These are phyloP conservation scores for Penicillium hesseltinei DNA, from an alignment of 2,329 filamentous ascomycete genomes.

Conservation along the genomic window DNA sequence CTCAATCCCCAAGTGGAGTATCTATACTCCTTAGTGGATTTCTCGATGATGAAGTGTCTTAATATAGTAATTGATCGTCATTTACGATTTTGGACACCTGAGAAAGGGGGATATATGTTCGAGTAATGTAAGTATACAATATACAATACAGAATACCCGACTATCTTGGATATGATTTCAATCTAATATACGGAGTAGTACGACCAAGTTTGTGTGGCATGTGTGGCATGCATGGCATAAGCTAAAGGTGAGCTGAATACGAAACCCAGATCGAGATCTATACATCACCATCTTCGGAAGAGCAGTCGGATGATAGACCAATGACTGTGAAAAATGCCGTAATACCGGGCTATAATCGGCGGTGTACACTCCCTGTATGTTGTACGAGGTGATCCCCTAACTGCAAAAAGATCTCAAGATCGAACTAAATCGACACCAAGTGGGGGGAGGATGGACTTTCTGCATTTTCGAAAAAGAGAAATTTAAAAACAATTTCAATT, in stretches of 20 bases:
- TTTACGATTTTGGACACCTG: not conserved
- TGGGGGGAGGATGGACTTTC: constrained; percentile 10
- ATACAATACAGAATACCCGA: not conserved
- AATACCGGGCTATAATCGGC: constrained; percentile 6
- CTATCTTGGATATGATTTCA: not conserved
- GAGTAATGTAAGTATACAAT: no score
- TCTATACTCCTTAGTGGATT: not conserved
- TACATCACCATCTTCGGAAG: not conserved
- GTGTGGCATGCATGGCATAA: not conserved
- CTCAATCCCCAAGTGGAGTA: constrained; percentile 6
- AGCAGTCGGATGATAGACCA: not conserved
- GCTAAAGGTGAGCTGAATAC: not conserved
- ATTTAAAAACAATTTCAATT: no score
- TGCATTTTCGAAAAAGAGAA: constrained; percentile 4
- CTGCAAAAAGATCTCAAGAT: constrained; percentile 16
- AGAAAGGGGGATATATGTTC: constrained; percentile 9
- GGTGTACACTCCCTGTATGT: constrained; percentile 13
- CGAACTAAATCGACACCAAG: constrained; percentile 14
- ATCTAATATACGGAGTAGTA: no score
- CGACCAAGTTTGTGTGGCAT: not conserved
- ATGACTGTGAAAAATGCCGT: not conserved
- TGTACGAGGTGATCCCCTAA: not conserved
- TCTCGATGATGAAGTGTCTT: constrained; percentile 6
- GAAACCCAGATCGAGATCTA: not conserved
- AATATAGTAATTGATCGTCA: constrained; percentile 22